These are phyloP conservation scores for Geotrichum bryndzae DNA, from an alignment of 1,139 yeast genomes.

Conservation along the genomic window DNA sequence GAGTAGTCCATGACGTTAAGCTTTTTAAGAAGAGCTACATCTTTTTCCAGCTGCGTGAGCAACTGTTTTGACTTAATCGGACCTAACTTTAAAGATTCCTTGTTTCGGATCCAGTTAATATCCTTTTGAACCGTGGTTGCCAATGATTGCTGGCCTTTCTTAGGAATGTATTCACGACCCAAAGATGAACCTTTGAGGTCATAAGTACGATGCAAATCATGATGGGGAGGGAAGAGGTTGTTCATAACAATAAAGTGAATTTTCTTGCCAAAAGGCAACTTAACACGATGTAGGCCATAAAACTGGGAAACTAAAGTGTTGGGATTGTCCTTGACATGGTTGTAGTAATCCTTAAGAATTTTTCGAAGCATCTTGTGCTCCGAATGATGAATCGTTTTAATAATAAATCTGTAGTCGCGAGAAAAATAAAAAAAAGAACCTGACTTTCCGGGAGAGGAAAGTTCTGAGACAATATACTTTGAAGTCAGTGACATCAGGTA, in stretches of 20 bases:
- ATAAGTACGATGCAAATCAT: constrained; percentile 77
- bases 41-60: constrained; percentile 63
- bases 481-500: constrained; percentile 89
- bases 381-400: constrained; percentile 89
- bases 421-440: constrained; percentile 96
- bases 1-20: constrained; percentile 95
- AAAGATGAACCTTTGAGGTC: constrained; percentile 92
- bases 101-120: constrained; percentile 72
- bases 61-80: constrained; percentile 57
- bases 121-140: constrained; percentile 59
- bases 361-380: constrained; percentile 81
- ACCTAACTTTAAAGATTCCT: constrained; percentile 63
- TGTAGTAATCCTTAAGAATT: constrained; percentile 69
- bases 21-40: constrained; percentile 63
- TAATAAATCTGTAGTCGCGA: constrained; percentile 86
- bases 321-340: constrained; percentile 77
- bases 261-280: constrained; percentile 79
- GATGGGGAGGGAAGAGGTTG: constrained; percentile 90
- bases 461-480: constrained; percentile 82
- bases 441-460: constrained; percentile 94
- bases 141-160: constrained; percentile 25
- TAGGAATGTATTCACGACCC: constrained; percentile 50
- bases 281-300: constrained; percentile 90
- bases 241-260: constrained; percentile 96
- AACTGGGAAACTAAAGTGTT: constrained; percentile 87